Base-by-base conservation (phyloP, 2,329 filamentous ascomycete species). In the Pseudopithomyces maydicus region DNA sequence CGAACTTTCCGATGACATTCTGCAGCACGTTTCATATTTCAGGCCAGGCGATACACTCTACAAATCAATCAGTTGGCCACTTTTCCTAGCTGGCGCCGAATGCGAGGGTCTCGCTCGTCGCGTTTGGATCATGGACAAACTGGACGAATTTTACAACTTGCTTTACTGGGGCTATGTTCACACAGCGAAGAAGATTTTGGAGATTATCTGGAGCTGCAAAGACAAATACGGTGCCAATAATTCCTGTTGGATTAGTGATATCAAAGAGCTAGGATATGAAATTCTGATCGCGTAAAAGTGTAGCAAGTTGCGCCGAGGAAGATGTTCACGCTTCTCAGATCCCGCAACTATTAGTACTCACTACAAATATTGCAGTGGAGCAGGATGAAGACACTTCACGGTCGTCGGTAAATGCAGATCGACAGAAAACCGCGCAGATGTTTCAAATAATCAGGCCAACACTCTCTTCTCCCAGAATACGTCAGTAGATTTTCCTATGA, bases 61-160 rank as follows among this genome's bases (percentile, higher is more conserved):
- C 75, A 86, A 85, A 66, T 84, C 82, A 7, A 85, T 83, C 2
- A 81, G 81, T n/a, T 87, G 84, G 84, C 83, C 84, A 1, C 77
- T 83, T 0, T 86, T 86, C 60, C 79, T 87, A 29, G 82, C 82
- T 2, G 84, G 84, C 1, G 84, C 84, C 0, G 84, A 86, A 63
- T 81, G 82, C 3, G 77, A 78, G 41, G 78, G 83, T 52, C 69
- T 74, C 0, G 72, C 75, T 35, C 80, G 80, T 55, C 76, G 83
- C 38, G 75, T 71, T 2, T 85, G 83, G 84, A 78, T 82, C n/a
- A 73, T 84, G 66, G 74, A 80, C 50, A 79, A 81, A 2, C 60
- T 77, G 15, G 66, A 72, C n/a, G 59, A 61, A 7, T 56, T 76
- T 2, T 77, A 73, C 56, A 60, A 65, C 3, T 59, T 69, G 11